Evolutionary conservation across 352 stramenopile genomes (phyloP), one percentile per base, ranked within the genome.

Genomic region (Globisporangium iwayamae): DNA sequence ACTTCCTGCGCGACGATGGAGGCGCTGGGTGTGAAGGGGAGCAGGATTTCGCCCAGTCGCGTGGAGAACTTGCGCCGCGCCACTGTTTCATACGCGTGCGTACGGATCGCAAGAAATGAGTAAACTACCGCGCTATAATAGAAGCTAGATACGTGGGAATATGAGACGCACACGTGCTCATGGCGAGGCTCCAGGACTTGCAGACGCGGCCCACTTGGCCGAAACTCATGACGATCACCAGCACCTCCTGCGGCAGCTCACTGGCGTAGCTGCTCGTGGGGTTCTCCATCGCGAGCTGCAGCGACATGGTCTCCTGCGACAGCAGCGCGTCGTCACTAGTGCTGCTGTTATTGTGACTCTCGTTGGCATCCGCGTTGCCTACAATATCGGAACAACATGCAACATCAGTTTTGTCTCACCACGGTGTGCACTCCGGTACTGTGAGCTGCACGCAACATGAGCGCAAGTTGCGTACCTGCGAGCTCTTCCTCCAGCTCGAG

Each of bases 101-200:
- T 18, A 16, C 52, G 52, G 25, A 28, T 11, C 20, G 47, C n/a
- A 16, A 47, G 43, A 11, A 13, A 11, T 30, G 11, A 62, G 11
- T 53, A 16, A 46, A 16, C 41, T 25, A 47, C n/a, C 20, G 8
- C 4, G 14, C 3, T 16, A 47, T 47, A 13, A 47, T 9, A n/a
- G 4, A 47, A 48, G 41, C 41, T 18, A 20, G 4, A 4, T 4
- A 4, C 2, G 13, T 47, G 16, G 41, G 3, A 22, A 11, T 22
- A 11, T 4, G 25, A 39, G 9, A 69, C 71, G 62, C 68, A 89
- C 80, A 47, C 39, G 77, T 75, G 65, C 83, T 80, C 22, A 75
- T 79, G 13, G 86, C 86, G 56, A 91, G 73, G 68, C 86, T 93
- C 86, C 84, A 95, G 10, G 84, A 70, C 56, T 91, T 92, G 62